A percentile compares a stretch with the other conserved stretches of the same genome.
These are phyloP conservation scores for Vigna trinervia DNA, from an alignment of 306 rosid genomes.

Conservation along the genomic window DNA sequence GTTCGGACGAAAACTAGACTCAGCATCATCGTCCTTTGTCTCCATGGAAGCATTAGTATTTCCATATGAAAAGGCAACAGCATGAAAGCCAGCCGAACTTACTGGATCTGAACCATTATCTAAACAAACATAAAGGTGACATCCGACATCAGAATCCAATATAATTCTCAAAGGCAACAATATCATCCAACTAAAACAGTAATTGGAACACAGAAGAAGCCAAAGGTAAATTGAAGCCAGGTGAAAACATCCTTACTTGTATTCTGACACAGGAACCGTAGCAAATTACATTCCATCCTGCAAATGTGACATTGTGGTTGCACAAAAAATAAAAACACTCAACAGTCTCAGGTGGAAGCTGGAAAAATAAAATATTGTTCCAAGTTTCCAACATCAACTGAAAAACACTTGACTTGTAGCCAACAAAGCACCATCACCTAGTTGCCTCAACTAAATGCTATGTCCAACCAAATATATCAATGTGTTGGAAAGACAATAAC, in stretches of 20 bases:
- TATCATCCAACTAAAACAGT: conserved; percentile 37
- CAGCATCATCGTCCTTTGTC: conserved; percentile 49
- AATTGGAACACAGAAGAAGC: conserved; percentile 33
- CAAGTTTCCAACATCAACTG: conserved; percentile 26
- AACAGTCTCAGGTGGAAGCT: conserved; percentile 33
- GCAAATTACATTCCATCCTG: conserved; percentile 77
- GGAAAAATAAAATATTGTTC: conserved; percentile 5
- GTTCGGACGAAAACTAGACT: conserved; percentile 61
- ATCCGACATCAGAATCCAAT: conserved; percentile 44
- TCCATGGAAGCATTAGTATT: conserved; percentile 47
- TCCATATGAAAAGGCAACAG: conserved; percentile 75
- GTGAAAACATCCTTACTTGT: conserved; percentile 69
- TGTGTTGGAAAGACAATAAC: conserved; percentile 10
- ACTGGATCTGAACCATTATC: conserved; percentile 47
- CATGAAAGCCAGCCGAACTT: conserved; percentile 54
- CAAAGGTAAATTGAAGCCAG: conserved; percentile 40
- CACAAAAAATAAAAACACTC: conserved; percentile 37
- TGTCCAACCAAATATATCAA: conserved; percentile 29
- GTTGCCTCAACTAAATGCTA: conserved; percentile 27
- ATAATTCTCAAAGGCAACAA: conserved; percentile 13
- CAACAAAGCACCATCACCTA: conserved; percentile 23
- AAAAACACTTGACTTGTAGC: background rate
- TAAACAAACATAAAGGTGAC: conserved; percentile 53
- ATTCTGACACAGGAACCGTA: conserved; percentile 60
- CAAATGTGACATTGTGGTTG: conserved; percentile 58